Evolutionary conservation across 2,329 filamentous ascomycete species (phyloP).

Genomic region (Aspergillus quadrilineatus): DNA sequence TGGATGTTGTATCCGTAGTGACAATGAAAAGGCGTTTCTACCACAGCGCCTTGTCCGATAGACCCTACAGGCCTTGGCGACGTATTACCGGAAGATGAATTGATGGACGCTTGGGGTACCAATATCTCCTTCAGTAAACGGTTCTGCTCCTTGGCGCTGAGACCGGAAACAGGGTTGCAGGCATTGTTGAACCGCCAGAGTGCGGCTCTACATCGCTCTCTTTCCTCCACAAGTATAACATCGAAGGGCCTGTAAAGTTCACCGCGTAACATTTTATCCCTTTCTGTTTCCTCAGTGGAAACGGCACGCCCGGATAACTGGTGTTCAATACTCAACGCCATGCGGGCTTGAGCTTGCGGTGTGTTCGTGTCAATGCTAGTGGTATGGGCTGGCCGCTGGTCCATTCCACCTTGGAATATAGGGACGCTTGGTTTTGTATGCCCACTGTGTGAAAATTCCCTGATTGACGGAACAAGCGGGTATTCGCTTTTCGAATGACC

Average conservation of each 20-base stretch:
- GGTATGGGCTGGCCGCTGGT: slow-evolving; percentile 39
- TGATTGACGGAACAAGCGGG: slow-evolving; percentile 41
- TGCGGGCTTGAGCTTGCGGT: slow-evolving; percentile 44
- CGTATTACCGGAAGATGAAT: slow-evolving; percentile 55
- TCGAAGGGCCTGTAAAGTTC: slow-evolving; percentile 78
- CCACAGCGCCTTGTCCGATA: slow-evolving; percentile 71
- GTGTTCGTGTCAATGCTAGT: slow-evolving; percentile 39
- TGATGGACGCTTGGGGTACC: slow-evolving; percentile 31
- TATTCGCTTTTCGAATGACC: slow-evolving; percentile 41
- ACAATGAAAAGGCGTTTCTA: slow-evolving; percentile 87
- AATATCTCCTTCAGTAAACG: slow-evolving; percentile 41
- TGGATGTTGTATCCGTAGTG: slow-evolving; percentile 95
- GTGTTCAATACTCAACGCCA: slow-evolving; percentile 45
- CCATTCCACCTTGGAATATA: slow-evolving; percentile 37
- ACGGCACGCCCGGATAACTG: slow-evolving; percentile 40
- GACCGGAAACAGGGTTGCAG: slow-evolving; percentile 69
- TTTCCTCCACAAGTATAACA: slow-evolving; percentile 74
- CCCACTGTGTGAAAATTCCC: slow-evolving; percentile 38
- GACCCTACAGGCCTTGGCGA: slow-evolving; percentile 56
- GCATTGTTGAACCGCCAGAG: slow-evolving; percentile 86
- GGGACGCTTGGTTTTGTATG: slow-evolving; percentile 39
- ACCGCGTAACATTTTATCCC: slow-evolving; percentile 84
- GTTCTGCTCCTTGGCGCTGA: slow-evolving; percentile 54
- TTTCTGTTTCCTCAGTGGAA: slow-evolving; percentile 62
- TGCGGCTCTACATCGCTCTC: slow-evolving; percentile 78